phyloP scores from a whole-genome alignment of 169 alveolate genomes.

The Plasmodium gonderi region DNA sequence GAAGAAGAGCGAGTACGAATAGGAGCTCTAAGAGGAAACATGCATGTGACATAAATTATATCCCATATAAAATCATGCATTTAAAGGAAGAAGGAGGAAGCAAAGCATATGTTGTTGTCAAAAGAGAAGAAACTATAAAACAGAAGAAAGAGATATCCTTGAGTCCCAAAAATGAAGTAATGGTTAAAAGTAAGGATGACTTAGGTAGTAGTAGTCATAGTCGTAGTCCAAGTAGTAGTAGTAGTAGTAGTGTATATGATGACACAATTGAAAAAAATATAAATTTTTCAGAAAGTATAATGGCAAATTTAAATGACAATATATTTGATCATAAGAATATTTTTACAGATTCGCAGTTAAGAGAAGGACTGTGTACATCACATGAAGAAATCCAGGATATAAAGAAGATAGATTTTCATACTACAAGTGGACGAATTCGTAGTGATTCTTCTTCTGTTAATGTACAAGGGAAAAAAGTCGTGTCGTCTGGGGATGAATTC shows the following conservation, averaged over 20 bases:
- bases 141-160: background rate
- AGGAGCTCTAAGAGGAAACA: too few relatives aligned
- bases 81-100: background rate
- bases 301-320: slow-evolving; percentile 5
- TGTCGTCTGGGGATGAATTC: background rate
- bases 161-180: background rate
- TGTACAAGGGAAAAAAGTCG: background rate
- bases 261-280: slow-evolving; percentile 5
- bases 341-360: background rate
- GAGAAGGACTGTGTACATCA: background rate
- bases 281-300: slow-evolving; percentile 12
- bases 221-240: too few relatives aligned
- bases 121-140: background rate
- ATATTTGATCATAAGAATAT: slow-evolving; percentile 8
- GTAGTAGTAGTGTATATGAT: slow-evolving; percentile 1
- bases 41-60: background rate
- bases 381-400: background rate
- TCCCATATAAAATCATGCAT: background rate
- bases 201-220: background rate
- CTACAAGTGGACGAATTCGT: background rate
- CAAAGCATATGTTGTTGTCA: background rate
- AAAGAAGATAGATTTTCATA: background rate
- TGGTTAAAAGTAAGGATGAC: background rate
- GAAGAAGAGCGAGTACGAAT: too few relatives aligned
- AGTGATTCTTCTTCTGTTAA: background rate